Conservation (phyloP, 1,284 basidiomycete genomes). For the Gomphus bonarii region DNA sequence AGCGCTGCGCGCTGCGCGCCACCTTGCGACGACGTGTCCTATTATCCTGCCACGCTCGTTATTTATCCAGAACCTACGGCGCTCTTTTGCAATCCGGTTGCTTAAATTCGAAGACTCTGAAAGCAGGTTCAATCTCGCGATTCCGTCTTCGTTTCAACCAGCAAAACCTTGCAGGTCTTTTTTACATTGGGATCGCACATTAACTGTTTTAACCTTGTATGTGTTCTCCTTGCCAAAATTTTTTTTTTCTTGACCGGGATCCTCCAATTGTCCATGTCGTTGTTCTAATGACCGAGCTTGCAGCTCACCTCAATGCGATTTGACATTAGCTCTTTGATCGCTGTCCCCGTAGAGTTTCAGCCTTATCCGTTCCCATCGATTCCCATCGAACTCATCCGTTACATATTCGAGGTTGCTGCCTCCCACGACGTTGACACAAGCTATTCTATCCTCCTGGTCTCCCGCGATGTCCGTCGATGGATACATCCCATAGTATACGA, state of each 20-base stretch:
- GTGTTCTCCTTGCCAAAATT: not conserved
- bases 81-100: too few species aligned
- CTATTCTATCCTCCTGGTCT: not conserved
- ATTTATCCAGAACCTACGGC: too few species aligned
- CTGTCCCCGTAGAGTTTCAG: not conserved
- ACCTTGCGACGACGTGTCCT: too few species aligned
- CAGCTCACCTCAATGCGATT: not conserved
- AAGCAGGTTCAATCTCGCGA: not conserved
- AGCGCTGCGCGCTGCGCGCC: too few species aligned
- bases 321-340: not conserved
- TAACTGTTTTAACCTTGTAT: too few species aligned
- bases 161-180: too few species aligned
- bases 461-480: slow-evolving; percentile 1
- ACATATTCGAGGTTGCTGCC: slow-evolving; percentile 1
- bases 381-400: not conserved
- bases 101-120: not conserved
- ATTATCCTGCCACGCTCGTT: too few species aligned
- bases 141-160: not conserved
- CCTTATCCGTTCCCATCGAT: not conserved
- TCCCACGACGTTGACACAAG: not conserved
- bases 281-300: not conserved
- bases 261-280: not conserved
- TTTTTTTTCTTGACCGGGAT: not conserved
- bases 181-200: not conserved
- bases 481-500: slow-evolving; percentile 4